These are phyloP conservation scores for Podaxis sp. DNA, from an alignment of 768 basidiomycete genomes.

Conservation along the genomic window DNA sequence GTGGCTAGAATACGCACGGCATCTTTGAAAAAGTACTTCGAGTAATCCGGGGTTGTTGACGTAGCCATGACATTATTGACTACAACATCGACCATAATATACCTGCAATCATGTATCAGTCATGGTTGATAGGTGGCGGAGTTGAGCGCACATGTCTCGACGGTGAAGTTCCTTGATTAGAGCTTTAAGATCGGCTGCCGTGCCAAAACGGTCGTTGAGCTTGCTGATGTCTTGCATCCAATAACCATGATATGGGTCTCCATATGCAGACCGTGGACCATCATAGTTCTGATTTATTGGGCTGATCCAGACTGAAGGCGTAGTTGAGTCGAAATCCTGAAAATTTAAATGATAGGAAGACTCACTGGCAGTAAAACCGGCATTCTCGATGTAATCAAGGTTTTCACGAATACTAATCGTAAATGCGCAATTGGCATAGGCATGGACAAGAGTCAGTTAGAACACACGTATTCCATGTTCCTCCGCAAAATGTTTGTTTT, in stretches of 20 bases:
- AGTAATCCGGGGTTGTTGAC: constrained; percentile 60
- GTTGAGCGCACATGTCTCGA: constrained; percentile 59
- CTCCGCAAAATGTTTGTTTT: constrained; percentile 78
- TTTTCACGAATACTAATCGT: constrained; percentile 56
- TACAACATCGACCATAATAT: constrained; percentile 84
- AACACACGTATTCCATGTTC: constrained; percentile 71
- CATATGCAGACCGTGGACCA: constrained; percentile 69
- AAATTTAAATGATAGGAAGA: constrained; percentile 11
- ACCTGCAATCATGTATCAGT: constrained; percentile 35
- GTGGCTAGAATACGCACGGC: constrained; percentile 34
- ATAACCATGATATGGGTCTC: constrained; percentile 86
- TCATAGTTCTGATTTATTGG: constrained; percentile 79
- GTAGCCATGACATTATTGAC: constrained; percentile 85
- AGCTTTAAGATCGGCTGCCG: constrained; percentile 67
- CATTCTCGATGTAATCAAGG: constrained; percentile 83
- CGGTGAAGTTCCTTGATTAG: constrained; percentile 67
- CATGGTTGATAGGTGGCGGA: constrained; percentile 3
- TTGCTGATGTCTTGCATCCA: constrained; percentile 71
- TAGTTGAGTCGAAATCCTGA: constrained; percentile 6
- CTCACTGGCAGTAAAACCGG: constrained; percentile 77
- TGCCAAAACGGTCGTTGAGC: constrained; percentile 73
- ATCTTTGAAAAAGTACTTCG: constrained; percentile 68
- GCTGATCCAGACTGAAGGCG: constrained; percentile 71
- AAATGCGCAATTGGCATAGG: not conserved
- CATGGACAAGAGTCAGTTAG: not conserved